Percentiles rank a stretch among this genome's conserved stretches.
These are phyloP conservation scores for Hanseniaspora sp. DNA, from an alignment of 1,139 yeast genomes.

Conservation along the genomic window DNA sequence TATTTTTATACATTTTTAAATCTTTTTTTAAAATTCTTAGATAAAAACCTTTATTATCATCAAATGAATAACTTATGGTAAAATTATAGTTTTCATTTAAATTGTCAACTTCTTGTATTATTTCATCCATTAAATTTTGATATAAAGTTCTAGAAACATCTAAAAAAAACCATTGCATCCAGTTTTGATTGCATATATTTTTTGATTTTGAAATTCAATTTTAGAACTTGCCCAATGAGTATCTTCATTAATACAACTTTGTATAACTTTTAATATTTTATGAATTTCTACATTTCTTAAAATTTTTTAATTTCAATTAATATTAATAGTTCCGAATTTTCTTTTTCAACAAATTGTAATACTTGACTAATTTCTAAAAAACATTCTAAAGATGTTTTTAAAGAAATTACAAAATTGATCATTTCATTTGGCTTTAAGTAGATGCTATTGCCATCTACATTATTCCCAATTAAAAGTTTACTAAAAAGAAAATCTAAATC, in stretches of 20 bases:
- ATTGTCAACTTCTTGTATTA: conserved; percentile 25
- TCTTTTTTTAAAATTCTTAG: conserved; percentile 26
- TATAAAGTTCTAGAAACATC: conserved; percentile 38
- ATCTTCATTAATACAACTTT: conserved; percentile 33
- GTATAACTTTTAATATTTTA: conserved; percentile 25
- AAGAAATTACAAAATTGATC: conserved; percentile 33
- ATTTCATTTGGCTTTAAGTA: conserved; percentile 28
- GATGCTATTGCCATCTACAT: background rate
- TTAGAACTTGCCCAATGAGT: conserved; percentile 35
- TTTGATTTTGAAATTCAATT: conserved; percentile 36
- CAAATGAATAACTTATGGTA: conserved; percentile 31
- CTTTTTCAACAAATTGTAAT: conserved; percentile 17
- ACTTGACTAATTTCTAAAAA: conserved; percentile 20
- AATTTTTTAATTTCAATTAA: conserved; percentile 30
- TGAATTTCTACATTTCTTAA: conserved; percentile 25
- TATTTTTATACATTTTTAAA: conserved; percentile 16
- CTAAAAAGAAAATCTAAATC: conserved; percentile 35
- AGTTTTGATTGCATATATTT: conserved; percentile 36
- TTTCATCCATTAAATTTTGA: conserved; percentile 32
- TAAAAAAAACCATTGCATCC: conserved; percentile 37
- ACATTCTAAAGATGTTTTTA: conserved; percentile 30
- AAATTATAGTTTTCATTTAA: conserved; percentile 25
- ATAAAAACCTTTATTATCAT: conserved; percentile 33
- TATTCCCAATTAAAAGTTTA: conserved; percentile 24
- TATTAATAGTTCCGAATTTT: conserved; percentile 14